Percentiles rank a stretch among this genome's conserved stretches.
These are phyloP conservation scores for Picea abies DNA, from an alignment of 83 land plant species.

Conservation along the genomic window DNA sequence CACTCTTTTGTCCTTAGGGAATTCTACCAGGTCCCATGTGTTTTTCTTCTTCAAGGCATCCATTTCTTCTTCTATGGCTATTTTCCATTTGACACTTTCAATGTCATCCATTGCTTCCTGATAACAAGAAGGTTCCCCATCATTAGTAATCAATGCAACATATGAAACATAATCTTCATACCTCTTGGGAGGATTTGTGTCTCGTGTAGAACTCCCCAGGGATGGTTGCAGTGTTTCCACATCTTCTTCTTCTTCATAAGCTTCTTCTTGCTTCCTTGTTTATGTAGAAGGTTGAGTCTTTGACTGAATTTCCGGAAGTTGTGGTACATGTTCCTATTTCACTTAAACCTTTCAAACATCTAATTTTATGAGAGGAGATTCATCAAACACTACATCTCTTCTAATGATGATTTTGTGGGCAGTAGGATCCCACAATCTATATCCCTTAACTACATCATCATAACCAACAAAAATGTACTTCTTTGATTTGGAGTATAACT, in stretches of 20 bases:
- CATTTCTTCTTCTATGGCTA: neutral
- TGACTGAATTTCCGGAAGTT: neutral
- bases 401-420: no score
- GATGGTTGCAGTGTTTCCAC: neutral
- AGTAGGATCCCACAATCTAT: no score
- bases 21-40: neutral
- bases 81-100: neutral
- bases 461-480: no score
- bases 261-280: no score
- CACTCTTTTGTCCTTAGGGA: neutral
- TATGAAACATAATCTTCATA: no score
- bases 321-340: neutral
- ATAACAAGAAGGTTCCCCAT: no score
- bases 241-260: neutral
- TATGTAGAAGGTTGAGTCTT: neutral
- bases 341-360: neutral
- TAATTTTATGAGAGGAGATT: neutral
- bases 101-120: no score
- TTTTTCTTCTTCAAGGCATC: neutral
- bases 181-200: neutral
- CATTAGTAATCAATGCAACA: no score
- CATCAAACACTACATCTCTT: no score
- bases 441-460: no score
- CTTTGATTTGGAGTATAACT: neutral
- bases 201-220: neutral